Evolutionary conservation across 192 early-diverging fungal genomes (phyloP).

Genomic region (Rhizoclosmatium sp.): DNA sequence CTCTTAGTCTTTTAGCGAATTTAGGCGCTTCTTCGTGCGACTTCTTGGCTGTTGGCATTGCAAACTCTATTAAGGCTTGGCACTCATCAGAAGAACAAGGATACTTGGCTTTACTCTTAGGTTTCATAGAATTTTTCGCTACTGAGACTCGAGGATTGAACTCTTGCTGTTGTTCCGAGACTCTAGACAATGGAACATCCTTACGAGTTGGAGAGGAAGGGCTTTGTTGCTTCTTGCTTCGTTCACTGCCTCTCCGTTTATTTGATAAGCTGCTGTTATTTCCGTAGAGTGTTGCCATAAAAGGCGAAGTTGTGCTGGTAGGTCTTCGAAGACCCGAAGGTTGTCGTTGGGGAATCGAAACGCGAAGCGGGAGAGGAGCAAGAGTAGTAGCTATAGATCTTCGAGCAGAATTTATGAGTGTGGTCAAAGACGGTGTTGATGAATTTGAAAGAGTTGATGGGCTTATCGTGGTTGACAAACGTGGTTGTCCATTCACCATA

Average conservation of each 20-base stretch:
- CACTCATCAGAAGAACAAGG: conserved; percentile 50
- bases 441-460: neutral
- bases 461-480: neutral
- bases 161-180: neutral
- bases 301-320: conserved; percentile 13
- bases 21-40: conserved; percentile 17
- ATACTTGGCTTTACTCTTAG: conserved; percentile 31
- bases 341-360: neutral
- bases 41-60: conserved; percentile 6
- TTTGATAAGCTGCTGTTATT: neutral
- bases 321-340: neutral
- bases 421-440: neutral
- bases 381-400: neutral
- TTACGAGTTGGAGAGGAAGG: neutral
- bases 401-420: neutral
- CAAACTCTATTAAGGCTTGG: conserved; percentile 38
- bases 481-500: too few relatives aligned
- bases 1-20: conserved; percentile 11
- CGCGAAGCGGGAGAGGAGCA: neutral
- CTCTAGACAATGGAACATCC: neutral
- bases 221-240: neutral
- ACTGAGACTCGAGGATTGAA: neutral
- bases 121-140: neutral
- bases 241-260: neutral
- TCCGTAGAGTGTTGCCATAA: conserved; percentile 19